Conservation (phyloP, 2,329 filamentous ascomycete genomes). For the Arachnomyces sp. region DNA sequence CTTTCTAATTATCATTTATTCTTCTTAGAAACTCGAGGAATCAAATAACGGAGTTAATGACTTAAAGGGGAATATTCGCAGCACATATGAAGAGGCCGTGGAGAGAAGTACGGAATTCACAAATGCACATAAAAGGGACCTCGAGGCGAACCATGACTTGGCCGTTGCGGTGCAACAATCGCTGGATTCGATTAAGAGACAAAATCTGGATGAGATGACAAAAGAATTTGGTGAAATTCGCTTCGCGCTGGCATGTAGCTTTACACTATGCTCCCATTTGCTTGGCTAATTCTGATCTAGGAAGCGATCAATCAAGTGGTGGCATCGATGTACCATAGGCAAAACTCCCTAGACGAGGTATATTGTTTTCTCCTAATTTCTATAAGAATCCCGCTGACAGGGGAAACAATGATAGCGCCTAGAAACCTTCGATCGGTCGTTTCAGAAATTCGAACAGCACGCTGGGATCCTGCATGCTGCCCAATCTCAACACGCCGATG, state of each 20-base stretch:
- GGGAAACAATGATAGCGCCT: conserved; percentile 24
- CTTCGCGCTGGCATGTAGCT: conserved; percentile 25
- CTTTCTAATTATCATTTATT: no score
- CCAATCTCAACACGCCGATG: conserved; percentile 29
- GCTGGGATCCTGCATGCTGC: conserved; percentile 24
- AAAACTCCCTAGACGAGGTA: conserved; percentile 27
- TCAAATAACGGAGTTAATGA: conserved; percentile 16
- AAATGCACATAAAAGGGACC: conserved; percentile 20
- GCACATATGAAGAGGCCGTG: conserved; percentile 22
- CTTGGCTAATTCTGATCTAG: conserved; percentile 11
- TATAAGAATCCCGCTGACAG: neutral
- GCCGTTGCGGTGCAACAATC: conserved; percentile 24
- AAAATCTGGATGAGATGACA: conserved; percentile 22
- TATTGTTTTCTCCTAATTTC: conserved; percentile 12
- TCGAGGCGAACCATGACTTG: conserved; percentile 21
- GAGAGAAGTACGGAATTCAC: conserved; percentile 21
- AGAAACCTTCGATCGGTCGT: conserved; percentile 22
- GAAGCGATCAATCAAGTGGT: conserved; percentile 11
- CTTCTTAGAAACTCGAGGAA: conserved; percentile 19
- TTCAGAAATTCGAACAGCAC: conserved; percentile 26
- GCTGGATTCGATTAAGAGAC: conserved; percentile 24
- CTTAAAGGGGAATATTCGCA: conserved; percentile 20
- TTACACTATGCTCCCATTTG: neutral
- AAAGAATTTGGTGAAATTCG: conserved; percentile 25
- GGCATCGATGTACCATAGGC: conserved; percentile 17